Conservation (phyloP, 441 rosid species). For the Macaranga tanarius region DNA sequence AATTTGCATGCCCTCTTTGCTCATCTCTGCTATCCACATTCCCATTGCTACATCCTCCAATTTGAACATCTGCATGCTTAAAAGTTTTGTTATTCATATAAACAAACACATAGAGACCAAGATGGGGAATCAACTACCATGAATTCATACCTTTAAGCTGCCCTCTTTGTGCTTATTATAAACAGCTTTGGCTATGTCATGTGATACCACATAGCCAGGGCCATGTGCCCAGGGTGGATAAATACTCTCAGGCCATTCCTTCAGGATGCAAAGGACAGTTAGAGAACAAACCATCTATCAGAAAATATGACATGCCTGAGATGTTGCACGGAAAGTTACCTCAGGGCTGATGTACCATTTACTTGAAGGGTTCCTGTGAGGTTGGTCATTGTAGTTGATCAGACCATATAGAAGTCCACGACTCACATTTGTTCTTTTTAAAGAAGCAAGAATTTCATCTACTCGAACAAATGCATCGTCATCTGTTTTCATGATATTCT, state of each 20-base stretch:
- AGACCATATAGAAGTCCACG: conserved; percentile 83
- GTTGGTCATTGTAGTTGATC: conserved; percentile 76
- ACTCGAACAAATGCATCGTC: conserved; percentile 96
- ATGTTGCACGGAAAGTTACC: conserved; percentile 43
- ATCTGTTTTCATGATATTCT: conserved; percentile 92
- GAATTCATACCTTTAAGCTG: conserved; percentile 57
- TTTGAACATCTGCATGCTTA: conserved; percentile 73
- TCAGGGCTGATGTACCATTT: conserved; percentile 89
- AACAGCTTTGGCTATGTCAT: conserved; percentile 78
- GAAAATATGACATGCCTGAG: no score
- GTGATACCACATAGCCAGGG: conserved; percentile 88
- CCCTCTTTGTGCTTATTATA: conserved; percentile 55
- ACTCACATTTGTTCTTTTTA: conserved; percentile 52
- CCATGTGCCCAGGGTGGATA: conserved; percentile 99
- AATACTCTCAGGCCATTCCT: conserved; percentile 85
- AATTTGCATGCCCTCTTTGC: conserved; percentile 62
- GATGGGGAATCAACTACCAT: no score
- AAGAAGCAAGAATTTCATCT: conserved; percentile 76
- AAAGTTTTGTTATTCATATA: no score
- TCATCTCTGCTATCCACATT: conserved; percentile 78
- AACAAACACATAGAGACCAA: no score
- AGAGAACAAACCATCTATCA: not conserved
- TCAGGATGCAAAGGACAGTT: not conserved
- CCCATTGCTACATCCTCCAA: conserved; percentile 99
- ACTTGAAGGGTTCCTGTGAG: conserved; percentile 80